These are phyloP conservation scores for Senna tora DNA, from an alignment of 306 rosid genomes.

Conservation along the genomic window DNA sequence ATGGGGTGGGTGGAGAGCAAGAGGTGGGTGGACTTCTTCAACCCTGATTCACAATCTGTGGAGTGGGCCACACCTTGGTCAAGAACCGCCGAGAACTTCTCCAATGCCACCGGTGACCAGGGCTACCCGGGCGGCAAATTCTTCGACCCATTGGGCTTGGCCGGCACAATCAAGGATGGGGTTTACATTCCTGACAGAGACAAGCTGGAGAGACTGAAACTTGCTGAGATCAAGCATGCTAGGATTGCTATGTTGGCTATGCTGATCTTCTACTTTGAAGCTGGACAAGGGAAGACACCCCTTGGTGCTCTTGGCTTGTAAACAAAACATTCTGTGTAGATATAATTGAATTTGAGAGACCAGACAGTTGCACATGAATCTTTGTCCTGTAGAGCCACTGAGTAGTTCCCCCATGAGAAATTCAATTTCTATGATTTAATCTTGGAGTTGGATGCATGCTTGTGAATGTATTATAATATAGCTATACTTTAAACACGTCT, in stretches of 20 bases:
- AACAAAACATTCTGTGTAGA: conserved; percentile 44
- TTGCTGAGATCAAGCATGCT: conserved; percentile 96
- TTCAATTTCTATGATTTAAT: conserved; percentile 32
- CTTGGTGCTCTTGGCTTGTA: conserved; percentile 97
- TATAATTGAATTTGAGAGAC: conserved; percentile 59
- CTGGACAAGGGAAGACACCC: conserved; percentile 99
- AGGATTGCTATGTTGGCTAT: conserved; percentile 95
- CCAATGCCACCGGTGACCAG: conserved; percentile 86
- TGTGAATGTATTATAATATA: conserved; percentile 26
- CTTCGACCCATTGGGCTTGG: conserved; percentile 83
- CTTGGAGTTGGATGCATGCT: conserved; percentile 39
- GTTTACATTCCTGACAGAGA: conserved; percentile 63
- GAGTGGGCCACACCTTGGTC: conserved; percentile 99
- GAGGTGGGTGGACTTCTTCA: conserved; percentile 98
- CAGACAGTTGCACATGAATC: conserved; percentile 40
- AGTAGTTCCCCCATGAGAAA: conserved; percentile 32
- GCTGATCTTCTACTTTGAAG: conserved; percentile 95
- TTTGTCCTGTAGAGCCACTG: conserved; percentile 29
- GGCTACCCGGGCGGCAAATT: conserved; percentile 98
- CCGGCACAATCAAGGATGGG: conserved; percentile 64
- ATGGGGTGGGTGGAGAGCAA: conserved; percentile 99
- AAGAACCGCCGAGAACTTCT: conserved; percentile 80
- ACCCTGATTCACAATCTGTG: conserved; percentile 92
- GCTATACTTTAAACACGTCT: conserved; percentile 23
- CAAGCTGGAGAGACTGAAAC: conserved; percentile 77